Conservation (phyloP, 2,329 filamentous ascomycete genomes). For the Trichoderma aggressivum region DNA sequence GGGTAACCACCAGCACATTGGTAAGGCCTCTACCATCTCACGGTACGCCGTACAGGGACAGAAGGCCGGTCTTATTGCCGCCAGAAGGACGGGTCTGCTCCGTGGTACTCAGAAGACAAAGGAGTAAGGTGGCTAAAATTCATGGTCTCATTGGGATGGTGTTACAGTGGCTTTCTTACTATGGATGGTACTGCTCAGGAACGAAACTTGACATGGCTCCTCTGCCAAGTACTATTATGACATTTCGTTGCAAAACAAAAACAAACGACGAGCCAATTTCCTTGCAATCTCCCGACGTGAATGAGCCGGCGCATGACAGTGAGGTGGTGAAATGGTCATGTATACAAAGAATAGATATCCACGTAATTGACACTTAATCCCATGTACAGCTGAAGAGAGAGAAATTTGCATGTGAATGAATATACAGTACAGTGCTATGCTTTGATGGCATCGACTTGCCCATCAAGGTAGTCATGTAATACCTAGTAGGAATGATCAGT, state of each 20-base stretch:
- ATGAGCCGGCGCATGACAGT: conserved; percentile 4
- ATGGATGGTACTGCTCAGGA: conserved; percentile 49
- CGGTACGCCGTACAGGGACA: conserved; percentile 97
- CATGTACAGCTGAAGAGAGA: neutral
- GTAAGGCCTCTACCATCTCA: conserved; percentile 99
- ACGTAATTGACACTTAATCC: neutral
- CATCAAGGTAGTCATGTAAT: neutral
- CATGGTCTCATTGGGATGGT: conserved; percentile 61
- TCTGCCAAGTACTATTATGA: conserved; percentile 48
- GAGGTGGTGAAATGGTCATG: neutral
- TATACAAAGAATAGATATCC: conserved; percentile 15
- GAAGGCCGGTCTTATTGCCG: conserved; percentile 99
- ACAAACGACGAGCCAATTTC: conserved; percentile 28
- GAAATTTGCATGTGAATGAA: neutral
- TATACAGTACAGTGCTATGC: neutral
- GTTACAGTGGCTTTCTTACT: conserved; percentile 61
- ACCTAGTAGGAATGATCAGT: no score
- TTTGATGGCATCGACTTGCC: neutral
- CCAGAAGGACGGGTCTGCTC: conserved; percentile 98
- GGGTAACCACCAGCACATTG: conserved; percentile 99
- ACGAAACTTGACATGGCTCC: conserved; percentile 46
- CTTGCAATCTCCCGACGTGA: conserved; percentile 15
- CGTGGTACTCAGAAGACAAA: conserved; percentile 99
- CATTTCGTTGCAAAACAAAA: conserved; percentile 43
- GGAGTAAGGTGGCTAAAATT: conserved; percentile 66